These are phyloP conservation scores for Penicillium diatomitis DNA, from an alignment of 495 filamentous ascomycete genomes.

Conservation along the genomic window DNA sequence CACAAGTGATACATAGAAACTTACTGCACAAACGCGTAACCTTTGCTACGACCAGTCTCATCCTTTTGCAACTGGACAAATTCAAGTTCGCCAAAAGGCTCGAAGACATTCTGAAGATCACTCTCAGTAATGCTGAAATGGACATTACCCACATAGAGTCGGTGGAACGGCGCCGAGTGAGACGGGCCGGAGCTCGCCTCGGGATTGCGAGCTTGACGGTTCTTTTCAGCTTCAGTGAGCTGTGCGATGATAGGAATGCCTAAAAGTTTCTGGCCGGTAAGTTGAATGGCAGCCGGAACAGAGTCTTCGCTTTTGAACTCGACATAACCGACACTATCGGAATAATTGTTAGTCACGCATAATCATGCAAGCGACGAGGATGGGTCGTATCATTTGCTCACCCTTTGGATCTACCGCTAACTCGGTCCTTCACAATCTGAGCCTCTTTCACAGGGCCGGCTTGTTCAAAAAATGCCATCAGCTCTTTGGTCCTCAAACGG, in stretches of 20 bases:
- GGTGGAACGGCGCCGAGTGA: slow-evolving; percentile 87
- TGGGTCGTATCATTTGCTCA: slow-evolving; percentile 33
- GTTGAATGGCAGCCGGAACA: slow-evolving; percentile 85
- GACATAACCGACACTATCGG: slow-evolving; percentile 87
- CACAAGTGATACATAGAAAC: slow-evolving; percentile 24
- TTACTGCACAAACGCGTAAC: slow-evolving; percentile 99
- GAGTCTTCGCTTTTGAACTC: slow-evolving; percentile 97
- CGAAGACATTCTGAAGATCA: slow-evolving; percentile 93
- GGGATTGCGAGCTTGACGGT: slow-evolving; percentile 84
- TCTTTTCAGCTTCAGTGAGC: slow-evolving; percentile 98
- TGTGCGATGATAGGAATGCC: slow-evolving; percentile 98
- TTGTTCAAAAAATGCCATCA: slow-evolving; percentile 93
- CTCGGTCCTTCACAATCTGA: slow-evolving; percentile 98
- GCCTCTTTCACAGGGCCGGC: slow-evolving; percentile 94
- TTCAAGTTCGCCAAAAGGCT: slow-evolving; percentile 95
- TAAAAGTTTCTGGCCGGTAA: slow-evolving; percentile 97
- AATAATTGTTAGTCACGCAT: background rate
- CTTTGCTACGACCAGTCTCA: slow-evolving; percentile 79
- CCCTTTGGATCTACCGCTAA: slow-evolving; percentile 97
- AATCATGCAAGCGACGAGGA: background rate
- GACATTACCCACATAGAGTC: slow-evolving; percentile 98
- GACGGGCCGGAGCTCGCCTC: slow-evolving; percentile 56
- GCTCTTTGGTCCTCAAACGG: slow-evolving; percentile 81
- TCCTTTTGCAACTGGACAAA: slow-evolving; percentile 97
- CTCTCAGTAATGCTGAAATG: slow-evolving; percentile 99